These are phyloP conservation scores for Labyrinthula sp. DNA, from an alignment of 352 stramenopile genomes.

Conservation along the genomic window DNA sequence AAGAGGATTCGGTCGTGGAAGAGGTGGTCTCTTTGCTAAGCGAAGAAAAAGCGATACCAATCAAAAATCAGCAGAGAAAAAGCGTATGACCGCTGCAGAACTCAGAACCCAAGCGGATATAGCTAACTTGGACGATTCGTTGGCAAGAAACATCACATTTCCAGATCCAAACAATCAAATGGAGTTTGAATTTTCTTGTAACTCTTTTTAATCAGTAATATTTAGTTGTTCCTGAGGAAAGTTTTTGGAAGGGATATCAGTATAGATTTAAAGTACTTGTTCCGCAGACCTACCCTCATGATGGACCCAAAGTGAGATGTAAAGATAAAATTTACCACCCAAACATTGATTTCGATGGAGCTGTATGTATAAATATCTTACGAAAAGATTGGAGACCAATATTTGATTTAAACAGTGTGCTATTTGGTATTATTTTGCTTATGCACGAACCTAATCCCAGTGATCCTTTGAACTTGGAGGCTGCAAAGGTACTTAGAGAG, in stretches of 20 bases:
- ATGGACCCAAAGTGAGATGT: slow-evolving; percentile 31
- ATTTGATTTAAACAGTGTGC: slow-evolving; percentile 33
- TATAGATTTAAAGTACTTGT: slow-evolving; percentile 30
- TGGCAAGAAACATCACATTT: too few relatives aligned
- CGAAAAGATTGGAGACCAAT: slow-evolving; percentile 36
- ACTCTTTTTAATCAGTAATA: too few relatives aligned
- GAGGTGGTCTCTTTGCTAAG: too few relatives aligned
- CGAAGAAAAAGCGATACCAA: too few relatives aligned
- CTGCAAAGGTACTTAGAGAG: slow-evolving; percentile 9
- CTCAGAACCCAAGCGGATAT: too few relatives aligned
- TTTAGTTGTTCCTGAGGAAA: slow-evolving; percentile 21
- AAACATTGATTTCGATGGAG: slow-evolving; percentile 35
- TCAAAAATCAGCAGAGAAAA: too few relatives aligned
- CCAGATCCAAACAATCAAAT: slow-evolving; percentile 27
- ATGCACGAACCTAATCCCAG: slow-evolving; percentile 32
- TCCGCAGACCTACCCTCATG: slow-evolving; percentile 29
- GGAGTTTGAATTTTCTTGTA: slow-evolving; percentile 29
- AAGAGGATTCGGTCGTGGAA: too few relatives aligned
- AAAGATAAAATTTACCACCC: slow-evolving; percentile 35
- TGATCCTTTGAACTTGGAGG: slow-evolving; percentile 30
- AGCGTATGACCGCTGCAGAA: too few relatives aligned
- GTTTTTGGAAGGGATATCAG: slow-evolving; percentile 29
- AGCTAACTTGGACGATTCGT: too few relatives aligned
- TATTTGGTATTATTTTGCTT: slow-evolving; percentile 33
- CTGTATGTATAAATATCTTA: slow-evolving; percentile 34